These are phyloP conservation scores for Penicillium occitanis DNA, from an alignment of 2,329 filamentous ascomycete genomes.

Conservation along the genomic window DNA sequence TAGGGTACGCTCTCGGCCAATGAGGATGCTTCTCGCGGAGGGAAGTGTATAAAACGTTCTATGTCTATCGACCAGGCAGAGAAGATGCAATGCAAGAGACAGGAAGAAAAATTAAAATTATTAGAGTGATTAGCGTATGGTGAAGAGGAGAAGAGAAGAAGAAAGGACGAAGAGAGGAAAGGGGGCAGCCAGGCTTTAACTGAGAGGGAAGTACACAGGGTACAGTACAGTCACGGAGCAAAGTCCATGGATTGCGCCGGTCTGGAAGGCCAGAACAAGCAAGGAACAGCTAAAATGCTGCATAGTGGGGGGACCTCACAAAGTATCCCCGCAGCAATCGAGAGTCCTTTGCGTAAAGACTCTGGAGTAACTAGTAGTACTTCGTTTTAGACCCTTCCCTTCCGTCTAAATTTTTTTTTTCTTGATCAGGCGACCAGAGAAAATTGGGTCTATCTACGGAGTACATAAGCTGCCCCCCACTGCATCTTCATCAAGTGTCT, in stretches of 20 bases:
- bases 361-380: background rate
- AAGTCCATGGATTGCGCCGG: background rate
- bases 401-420: slow-evolving; percentile 27
- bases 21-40: background rate
- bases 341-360: background rate
- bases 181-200: background rate
- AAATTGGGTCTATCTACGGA: slow-evolving; percentile 3
- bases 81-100: background rate
- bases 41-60: background rate
- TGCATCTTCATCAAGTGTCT: background rate
- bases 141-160: background rate
- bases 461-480: slow-evolving; percentile 17
- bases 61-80: background rate
- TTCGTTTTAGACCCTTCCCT: background rate
- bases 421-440: slow-evolving; percentile 34
- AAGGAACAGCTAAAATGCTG: slow-evolving; percentile 6
- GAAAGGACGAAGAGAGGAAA: background rate
- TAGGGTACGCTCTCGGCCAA: background rate
- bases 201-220: background rate
- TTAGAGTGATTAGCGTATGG: background rate
- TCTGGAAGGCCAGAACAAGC: slow-evolving; percentile 1
- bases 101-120: background rate
- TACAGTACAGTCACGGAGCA: background rate
- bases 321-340: background rate
- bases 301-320: background rate